Conservation (phyloP, 495 filamentous ascomycete species). For the Filosporella fistucella region DNA sequence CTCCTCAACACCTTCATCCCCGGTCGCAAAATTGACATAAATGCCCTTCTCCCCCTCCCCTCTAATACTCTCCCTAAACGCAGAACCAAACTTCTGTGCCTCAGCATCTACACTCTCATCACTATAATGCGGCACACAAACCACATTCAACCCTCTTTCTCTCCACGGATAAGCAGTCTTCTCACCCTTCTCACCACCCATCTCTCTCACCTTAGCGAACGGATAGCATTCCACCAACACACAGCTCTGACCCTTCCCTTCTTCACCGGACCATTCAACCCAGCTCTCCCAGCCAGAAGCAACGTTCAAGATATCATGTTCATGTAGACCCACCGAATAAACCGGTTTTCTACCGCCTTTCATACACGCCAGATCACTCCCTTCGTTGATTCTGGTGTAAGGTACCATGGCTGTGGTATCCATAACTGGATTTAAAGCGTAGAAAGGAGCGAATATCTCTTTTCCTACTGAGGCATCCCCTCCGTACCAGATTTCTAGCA, state of each 20-base stretch:
- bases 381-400: neutral
- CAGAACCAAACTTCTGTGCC: too few relatives aligned
- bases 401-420: neutral
- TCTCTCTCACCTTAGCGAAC: neutral
- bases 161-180: conserved; percentile 3
- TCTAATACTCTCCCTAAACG: too few relatives aligned
- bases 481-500: conserved; percentile 5
- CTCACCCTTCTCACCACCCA: neutral
- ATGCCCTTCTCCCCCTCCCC: neutral
- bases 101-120: too few relatives aligned
- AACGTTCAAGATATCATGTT: neutral
- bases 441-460: neutral
- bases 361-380: neutral
- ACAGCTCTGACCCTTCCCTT: neutral
- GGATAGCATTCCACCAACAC: neutral
- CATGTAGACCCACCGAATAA: neutral
- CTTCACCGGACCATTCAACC: neutral
- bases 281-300: neutral
- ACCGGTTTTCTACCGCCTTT: conserved; percentile 1
- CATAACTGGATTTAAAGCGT: neutral
- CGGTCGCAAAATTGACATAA: conserved; percentile 35
- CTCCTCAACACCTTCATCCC: conserved; percentile 33
- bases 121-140: too few relatives aligned
- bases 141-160: neutral
- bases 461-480: neutral